phyloP scores from a whole-genome alignment of 2,329 filamentous ascomycete genomes.

The Cytospora leucostoma region DNA sequence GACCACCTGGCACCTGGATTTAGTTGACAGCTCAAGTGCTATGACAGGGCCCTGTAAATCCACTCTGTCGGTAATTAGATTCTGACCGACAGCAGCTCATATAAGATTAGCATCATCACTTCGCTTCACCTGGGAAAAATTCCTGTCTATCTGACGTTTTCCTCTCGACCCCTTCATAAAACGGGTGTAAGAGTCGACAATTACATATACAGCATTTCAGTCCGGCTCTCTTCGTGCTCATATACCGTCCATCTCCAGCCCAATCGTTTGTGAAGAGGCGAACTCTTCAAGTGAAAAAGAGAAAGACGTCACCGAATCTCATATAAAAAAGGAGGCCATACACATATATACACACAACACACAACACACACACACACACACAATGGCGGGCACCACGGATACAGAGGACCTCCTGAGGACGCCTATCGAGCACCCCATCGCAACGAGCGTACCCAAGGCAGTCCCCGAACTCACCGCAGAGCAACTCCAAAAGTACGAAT shows the following conservation, averaged over 20 bases:
- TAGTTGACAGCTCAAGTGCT: too few relatives aligned
- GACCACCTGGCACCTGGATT: not conserved
- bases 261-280: too few relatives aligned
- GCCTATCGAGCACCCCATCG: constrained; percentile 59
- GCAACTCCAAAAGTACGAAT: constrained; percentile 79
- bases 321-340: too few relatives aligned
- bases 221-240: not conserved
- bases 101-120: not conserved
- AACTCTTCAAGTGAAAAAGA: not conserved
- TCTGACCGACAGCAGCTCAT: not conserved
- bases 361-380: not conserved
- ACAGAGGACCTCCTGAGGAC: constrained; percentile 42
- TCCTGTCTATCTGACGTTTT: not conserved
- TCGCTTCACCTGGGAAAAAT: not conserved
- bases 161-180: not conserved
- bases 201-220: not conserved
- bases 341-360: not conserved
- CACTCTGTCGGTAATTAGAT: constrained; percentile 2
- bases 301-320: not conserved
- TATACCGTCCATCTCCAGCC: not conserved
- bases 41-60: not conserved
- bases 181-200: not conserved
- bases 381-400: not conserved
- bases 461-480: constrained; percentile 68
- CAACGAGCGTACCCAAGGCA: constrained; percentile 58